Evolutionary conservation across 1,284 basidiomycete genomes (phyloP), one percentile per base, ranked within the genome.

Genomic region (Vanrija humicola): DNA sequence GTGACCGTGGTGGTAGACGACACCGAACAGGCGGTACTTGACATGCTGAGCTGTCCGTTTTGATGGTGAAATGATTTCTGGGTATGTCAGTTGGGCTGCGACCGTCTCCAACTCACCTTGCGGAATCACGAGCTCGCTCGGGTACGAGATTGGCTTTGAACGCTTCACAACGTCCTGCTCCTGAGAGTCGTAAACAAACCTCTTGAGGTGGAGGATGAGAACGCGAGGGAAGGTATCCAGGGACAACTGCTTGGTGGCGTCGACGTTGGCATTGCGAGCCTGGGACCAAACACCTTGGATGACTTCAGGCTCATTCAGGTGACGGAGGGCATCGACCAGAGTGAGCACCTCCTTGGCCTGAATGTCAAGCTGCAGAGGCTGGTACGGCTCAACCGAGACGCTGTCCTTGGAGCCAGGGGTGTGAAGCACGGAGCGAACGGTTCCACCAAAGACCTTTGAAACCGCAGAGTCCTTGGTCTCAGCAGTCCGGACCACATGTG

Each of bases 1-100:
- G 46, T 82, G 79, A 2, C 95, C 95, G 68, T 98, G 94, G 75
- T 98, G 95, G 75, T 98, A 98, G 8, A 98, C 79, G 19, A 88
- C 92, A 64, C 90, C 92, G 70, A 94, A 95, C 8, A 98, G 81
- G 61, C 86, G 86, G 73, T 96, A 97, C 64, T 82, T 82, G 15
- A 84, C 79, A 1, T 81, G 75, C 23, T 78, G 78, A 8, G 79
- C 62, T 47, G 69, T 64, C 55, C 81, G 77, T 62, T 83, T 82
- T 6, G 80, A 77, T 0, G 82, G 80, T 0, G 84, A 79, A 73
- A 93, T 82, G 49, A 90, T 78, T 55, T 91, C 88, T 85, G 67
- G 34, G n/a, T 47, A 39, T 38, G 42, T 28, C 28, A 25, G 48
- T 16, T 9, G 34, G 18, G 8, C 21, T 23, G 21, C 5, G 2